phyloP scores from a whole-genome alignment of 164 flowering plant species.

The Amborella trichopoda region DNA sequence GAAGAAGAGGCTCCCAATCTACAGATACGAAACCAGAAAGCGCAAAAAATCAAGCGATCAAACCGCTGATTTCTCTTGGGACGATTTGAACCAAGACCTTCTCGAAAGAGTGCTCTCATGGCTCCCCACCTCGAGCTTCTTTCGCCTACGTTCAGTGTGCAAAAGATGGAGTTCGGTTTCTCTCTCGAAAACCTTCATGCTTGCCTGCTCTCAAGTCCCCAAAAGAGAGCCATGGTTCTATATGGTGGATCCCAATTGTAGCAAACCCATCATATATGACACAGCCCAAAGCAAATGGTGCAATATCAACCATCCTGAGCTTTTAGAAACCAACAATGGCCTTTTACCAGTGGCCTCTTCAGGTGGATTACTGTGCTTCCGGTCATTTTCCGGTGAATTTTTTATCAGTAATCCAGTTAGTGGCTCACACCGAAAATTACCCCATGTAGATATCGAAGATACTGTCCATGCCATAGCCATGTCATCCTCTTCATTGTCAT shows the following conservation, averaged over 20 bases:
- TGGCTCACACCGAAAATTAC: constrained; percentile 26
- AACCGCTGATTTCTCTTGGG: too few species aligned
- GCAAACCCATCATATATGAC: constrained; percentile 38
- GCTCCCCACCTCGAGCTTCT: constrained; percentile 60
- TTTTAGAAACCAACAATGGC: constrained; percentile 6
- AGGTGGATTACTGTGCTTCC: constrained; percentile 50
- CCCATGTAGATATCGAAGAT: constrained; percentile 5
- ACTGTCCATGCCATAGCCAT: constrained; percentile 49
- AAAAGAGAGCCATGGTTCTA: constrained; percentile 60
- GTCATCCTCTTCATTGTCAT: constrained; percentile 17
- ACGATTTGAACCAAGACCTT: constrained; percentile 52
- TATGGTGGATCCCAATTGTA: constrained; percentile 41
- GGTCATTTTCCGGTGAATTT: constrained; percentile 22
- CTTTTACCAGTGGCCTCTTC: constrained; percentile 52
- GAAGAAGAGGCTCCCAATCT: too few species aligned
- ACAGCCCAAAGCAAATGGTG: constrained; percentile 48
- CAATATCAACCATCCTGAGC: constrained; percentile 26
- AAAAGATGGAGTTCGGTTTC: constrained; percentile 67
- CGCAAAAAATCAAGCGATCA: too few species aligned
- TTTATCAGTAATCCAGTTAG: constrained; percentile 44
- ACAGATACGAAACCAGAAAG: too few species aligned
- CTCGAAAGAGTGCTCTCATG: constrained; percentile 61
- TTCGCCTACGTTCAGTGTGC: constrained; percentile 59
- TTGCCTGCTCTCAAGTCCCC: constrained; percentile 47
- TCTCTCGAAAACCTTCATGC: constrained; percentile 33